Conservation (phyloP, 352 stramenopile genomes). For the Globisporangium rhizosaccharum region DNA sequence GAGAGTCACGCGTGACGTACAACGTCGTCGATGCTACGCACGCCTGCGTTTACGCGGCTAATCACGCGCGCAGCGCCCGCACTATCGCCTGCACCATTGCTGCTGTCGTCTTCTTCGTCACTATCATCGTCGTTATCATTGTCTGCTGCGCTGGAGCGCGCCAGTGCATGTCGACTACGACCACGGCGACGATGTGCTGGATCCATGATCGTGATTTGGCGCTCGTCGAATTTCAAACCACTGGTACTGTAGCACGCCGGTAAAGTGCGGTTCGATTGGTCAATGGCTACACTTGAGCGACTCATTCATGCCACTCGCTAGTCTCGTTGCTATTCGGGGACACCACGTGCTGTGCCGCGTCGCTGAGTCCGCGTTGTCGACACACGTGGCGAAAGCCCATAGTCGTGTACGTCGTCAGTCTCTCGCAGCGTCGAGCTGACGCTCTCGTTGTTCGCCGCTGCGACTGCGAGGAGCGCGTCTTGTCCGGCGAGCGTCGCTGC, state of each 20-base stretch:
- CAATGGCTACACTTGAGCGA: not conserved
- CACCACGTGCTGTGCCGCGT: too few relatives aligned
- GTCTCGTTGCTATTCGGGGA: too few relatives aligned
- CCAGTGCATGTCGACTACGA: not conserved
- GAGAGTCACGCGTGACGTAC: constrained; percentile 9
- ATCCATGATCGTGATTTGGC: not conserved
- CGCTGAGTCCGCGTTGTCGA: not conserved
- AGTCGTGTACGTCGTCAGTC: not conserved
- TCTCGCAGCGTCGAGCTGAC: not conserved
- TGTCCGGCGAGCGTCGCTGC: not conserved
- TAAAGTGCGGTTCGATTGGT: not conserved
- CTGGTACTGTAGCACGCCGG: not conserved
- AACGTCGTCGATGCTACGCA: constrained; percentile 35
- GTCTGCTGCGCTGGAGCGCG: not conserved
- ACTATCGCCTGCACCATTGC: not conserved
- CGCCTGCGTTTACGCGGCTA: constrained; percentile 34
- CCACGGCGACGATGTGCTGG: not conserved
- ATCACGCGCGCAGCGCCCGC: not conserved
- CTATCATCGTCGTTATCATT: not conserved
- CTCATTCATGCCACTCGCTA: too few relatives aligned
- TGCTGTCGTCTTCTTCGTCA: not conserved
- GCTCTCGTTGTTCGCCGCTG: not conserved
- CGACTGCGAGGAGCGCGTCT: not conserved
- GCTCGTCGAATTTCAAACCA: not conserved
- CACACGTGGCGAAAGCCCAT: not conserved